Percentiles rank a stretch among this genome's conserved stretches.
Conservation (phyloP, 345 rosid genomes). For the Syzygium oleosum region DNA sequence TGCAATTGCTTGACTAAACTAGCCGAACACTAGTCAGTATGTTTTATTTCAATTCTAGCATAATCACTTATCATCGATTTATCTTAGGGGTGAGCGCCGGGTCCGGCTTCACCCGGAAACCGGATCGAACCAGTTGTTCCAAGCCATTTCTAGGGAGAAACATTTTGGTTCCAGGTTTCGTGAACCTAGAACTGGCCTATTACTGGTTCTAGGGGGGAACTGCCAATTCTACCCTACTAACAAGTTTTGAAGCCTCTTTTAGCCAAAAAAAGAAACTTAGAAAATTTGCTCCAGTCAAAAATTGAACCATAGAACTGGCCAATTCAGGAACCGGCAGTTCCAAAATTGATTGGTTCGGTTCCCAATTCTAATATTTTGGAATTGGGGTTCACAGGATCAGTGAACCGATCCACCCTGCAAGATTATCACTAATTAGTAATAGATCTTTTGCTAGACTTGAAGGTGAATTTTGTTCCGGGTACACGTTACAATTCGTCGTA, state of each 20-base stretch:
- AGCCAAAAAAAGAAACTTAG: too few species aligned
- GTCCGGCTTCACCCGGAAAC: background rate
- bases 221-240: rapidly evolving
- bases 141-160: background rate
- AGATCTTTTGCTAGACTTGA: background rate
- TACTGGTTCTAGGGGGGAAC: rapidly evolving
- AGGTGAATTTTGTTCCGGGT: background rate
- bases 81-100: background rate
- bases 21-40: background rate
- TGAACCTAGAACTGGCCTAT: background rate
- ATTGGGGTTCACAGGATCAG: background rate
- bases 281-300: background rate
- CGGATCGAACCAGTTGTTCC: background rate
- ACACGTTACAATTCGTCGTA: background rate
- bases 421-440: background rate
- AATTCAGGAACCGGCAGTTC: rapidly evolving
- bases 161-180: background rate
- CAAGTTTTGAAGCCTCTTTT: background rate
- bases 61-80: background rate
- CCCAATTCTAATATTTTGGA: background rate
- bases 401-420: background rate
- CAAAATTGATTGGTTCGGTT: rapidly evolving
- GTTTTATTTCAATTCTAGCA: background rate
- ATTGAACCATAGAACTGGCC: background rate
- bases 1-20: background rate